Evolutionary conservation across 495 filamentous ascomycete genomes (phyloP).

Genomic region (Neurospora sp.): DNA sequence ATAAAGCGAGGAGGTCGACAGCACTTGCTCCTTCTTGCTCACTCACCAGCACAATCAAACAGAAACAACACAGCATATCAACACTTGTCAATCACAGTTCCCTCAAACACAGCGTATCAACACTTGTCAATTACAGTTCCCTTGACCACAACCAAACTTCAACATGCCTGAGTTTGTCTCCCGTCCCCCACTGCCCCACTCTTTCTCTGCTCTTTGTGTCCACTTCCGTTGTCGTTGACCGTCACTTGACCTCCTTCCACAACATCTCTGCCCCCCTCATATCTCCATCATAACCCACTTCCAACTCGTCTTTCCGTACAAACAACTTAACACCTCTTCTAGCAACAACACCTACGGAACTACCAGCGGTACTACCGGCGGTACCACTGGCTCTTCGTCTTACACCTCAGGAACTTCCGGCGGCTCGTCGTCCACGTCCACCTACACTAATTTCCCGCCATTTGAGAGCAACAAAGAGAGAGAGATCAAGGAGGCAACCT

Average conservation of each 20-base stretch:
- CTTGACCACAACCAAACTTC: no score
- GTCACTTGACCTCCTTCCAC: not conserved
- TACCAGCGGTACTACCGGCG: not conserved
- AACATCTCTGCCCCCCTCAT: not conserved
- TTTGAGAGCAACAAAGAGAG: not conserved
- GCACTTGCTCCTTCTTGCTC: not conserved
- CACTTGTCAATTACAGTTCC: not conserved
- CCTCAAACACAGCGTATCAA: not conserved
- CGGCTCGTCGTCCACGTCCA: not conserved
- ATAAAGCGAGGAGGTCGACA: not conserved
- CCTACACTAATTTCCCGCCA: not conserved
- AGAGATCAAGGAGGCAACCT: no score
- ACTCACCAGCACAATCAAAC: not conserved
- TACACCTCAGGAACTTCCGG: not conserved
- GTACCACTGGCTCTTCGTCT: not conserved
- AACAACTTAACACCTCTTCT: not conserved
- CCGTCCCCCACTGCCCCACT: not conserved
- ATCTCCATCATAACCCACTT: not conserved
- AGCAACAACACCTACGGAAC: not conserved
- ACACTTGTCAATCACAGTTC: not conserved
- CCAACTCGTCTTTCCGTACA: not conserved
- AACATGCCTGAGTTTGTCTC: not conserved
- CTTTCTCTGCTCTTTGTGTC: not conserved
- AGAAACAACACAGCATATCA: not conserved
- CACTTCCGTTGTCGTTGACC: not conserved